Conservation (phyloP, 75 land plant species). For the Cunninghamia lanceolata region DNA sequence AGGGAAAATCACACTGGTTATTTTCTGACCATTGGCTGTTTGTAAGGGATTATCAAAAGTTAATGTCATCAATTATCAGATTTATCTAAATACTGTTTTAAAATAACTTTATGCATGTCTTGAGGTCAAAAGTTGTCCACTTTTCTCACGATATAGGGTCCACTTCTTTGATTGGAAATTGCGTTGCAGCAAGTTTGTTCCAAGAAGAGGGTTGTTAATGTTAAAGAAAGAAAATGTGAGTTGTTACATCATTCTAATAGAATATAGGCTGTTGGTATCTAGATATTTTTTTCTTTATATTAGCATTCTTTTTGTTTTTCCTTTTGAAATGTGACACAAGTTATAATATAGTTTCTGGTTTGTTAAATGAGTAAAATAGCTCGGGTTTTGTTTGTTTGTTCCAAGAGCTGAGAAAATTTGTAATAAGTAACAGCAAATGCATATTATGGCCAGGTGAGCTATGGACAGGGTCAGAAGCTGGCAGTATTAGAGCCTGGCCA, state of each 20-base stretch:
- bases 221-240: background rate
- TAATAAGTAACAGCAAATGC: background rate
- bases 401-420: background rate
- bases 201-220: too few relatives aligned
- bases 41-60: background rate
- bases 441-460: constrained; percentile 61
- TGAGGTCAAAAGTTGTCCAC: too few relatives aligned
- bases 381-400: background rate
- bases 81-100: background rate
- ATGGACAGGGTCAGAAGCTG: constrained; percentile 91
- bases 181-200: background rate
- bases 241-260: background rate
- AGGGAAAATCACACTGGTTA: background rate
- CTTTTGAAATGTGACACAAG: background rate
- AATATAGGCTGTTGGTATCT: background rate
- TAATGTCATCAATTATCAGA: background rate
- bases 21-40: background rate
- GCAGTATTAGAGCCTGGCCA: constrained; percentile 79
- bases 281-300: background rate
- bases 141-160: background rate
- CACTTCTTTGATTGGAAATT: background rate
- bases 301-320: background rate
- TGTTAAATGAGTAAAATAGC: background rate
- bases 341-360: background rate
- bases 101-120: too few relatives aligned